Base-by-base conservation (phyloP, 768 basidiomycete genomes). In the Rhizopogon rudus region DNA sequence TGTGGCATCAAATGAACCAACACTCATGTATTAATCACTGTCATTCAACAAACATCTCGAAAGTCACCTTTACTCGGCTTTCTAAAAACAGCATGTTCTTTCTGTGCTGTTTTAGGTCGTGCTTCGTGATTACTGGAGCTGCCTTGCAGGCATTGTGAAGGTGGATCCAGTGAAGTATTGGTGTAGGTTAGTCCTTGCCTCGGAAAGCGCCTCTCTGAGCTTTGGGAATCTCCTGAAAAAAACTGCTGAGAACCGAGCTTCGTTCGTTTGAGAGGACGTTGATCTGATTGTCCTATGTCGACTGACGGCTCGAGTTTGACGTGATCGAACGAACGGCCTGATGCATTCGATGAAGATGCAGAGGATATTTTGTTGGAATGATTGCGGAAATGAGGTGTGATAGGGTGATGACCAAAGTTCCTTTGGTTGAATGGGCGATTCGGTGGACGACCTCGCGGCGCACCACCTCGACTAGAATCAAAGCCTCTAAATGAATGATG, bases 81-180 rank as follows among this genome's bases (percentile, higher is more conserved):
- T 49, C 5, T 9, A 16, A 16, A 14, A 5, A 37, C 35, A 10
- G 14, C 6, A 22, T 3, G 20, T 37, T 37, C 35, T 14, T 37
- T 8, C 14, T 37, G 35, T 9, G 22, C 16, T 8, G 8, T 5
- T 48, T 35, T 31, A 20, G 33, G 20, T 52, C 51, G 57, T 6
- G 59, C 44, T 25, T 43, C 35, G 7, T 56, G 54, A 46, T 17
- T 37, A 16, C 59, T 35, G 17, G 57, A 56, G 10, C 25, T 54
- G 10, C 56, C 61, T 42, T 51, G 57, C 10, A n/a, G 50, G 41
- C 58, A 69, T 31, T 60, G 56, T 2, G 29, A 48, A 28, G 60
- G 60, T n/a, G 55, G 56, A 25, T 40, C 53, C 33, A 48, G 39
- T 42, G 53, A 40, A 25, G 49, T 54, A 49, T 56, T 48, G 3